These are phyloP conservation scores for Rhizophlyctis rosea DNA, from an alignment of 192 early-diverging fungal species.

Conservation along the genomic window DNA sequence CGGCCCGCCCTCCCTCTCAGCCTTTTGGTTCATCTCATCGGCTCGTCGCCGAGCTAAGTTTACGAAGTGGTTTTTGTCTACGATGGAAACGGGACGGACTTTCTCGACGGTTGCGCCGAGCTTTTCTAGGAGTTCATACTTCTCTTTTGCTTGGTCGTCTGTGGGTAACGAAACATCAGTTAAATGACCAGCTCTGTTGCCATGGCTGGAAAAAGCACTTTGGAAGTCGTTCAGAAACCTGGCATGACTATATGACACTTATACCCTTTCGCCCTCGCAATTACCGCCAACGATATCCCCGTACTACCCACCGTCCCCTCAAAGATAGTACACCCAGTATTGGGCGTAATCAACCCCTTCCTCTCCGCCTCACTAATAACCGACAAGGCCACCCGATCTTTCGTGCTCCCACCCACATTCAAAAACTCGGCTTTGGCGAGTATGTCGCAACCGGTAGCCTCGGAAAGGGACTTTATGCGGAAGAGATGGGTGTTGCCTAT, in stretches of 20 bases:
- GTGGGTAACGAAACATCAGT: too few species aligned
- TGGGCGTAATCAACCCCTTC: conserved; percentile 63
- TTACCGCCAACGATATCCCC: conserved; percentile 91
- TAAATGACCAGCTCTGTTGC: too few species aligned
- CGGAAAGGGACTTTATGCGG: conserved; percentile 76
- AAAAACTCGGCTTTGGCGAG: conserved; percentile 73
- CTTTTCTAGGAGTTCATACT: conserved; percentile 78
- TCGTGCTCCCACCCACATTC: conserved; percentile 88
- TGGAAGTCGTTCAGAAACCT: too few species aligned
- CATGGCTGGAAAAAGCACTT: too few species aligned
- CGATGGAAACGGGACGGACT: conserved; percentile 85
- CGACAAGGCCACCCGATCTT: conserved; percentile 89
- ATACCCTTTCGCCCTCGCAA: conserved; percentile 87
- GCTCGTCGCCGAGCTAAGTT: conserved; percentile 81
- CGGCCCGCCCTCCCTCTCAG: conserved; percentile 8
- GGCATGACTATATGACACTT: conserved; percentile 95
- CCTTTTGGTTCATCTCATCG: conserved; percentile 51
- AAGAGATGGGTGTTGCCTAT: conserved; percentile 93
- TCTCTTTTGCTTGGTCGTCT: conserved; percentile 88
- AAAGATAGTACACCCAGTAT: conserved; percentile 76
- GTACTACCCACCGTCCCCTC: conserved; percentile 97
- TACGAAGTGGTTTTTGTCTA: conserved; percentile 89
- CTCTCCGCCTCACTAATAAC: conserved; percentile 79
- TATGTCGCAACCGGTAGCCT: conserved; percentile 88
- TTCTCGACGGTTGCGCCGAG: conserved; percentile 87